Conservation (phyloP, 768 basidiomycete genomes). For the Amanita pseudoporphyria region DNA sequence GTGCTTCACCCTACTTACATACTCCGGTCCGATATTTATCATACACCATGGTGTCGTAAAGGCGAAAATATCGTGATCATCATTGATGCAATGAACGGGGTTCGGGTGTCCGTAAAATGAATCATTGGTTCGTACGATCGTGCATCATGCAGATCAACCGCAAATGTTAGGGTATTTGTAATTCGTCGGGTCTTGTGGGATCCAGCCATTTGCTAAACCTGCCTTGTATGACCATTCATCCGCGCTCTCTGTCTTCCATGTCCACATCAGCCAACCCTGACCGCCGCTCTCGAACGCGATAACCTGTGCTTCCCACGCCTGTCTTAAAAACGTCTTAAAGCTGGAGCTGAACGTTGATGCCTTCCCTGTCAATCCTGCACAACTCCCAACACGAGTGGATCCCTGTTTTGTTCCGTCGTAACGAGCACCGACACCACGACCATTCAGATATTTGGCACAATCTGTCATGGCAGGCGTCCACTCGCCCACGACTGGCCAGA, state of each 20-base stretch:
- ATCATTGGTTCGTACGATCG: not conserved
- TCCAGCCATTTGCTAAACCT: slow-evolving; percentile 76
- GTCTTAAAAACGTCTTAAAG: slow-evolving; percentile 76
- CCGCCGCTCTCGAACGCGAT: slow-evolving; percentile 61
- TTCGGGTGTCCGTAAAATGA: not conserved
- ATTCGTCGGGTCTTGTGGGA: slow-evolving; percentile 49
- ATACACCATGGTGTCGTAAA: not conserved
- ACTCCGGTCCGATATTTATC: not conserved
- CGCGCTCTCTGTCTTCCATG: slow-evolving; percentile 75
- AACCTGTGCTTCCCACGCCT: slow-evolving; percentile 81
- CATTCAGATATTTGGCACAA: slow-evolving; percentile 78
- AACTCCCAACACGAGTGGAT: slow-evolving; percentile 63
- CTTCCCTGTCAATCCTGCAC: slow-evolving; percentile 63
- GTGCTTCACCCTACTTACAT: too few species aligned
- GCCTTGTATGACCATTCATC: slow-evolving; percentile 90
- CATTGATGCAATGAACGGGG: not conserved
- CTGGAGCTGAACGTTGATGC: slow-evolving; percentile 61
- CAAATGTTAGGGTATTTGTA: slow-evolving; percentile 58
- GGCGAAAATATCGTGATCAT: not conserved
- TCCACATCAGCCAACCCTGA: slow-evolving; percentile 73
- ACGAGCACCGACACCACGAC: slow-evolving; percentile 60
- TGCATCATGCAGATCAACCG: slow-evolving; percentile 18
- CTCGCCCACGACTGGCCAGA: slow-evolving; percentile 85
- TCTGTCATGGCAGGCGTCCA: slow-evolving; percentile 76
- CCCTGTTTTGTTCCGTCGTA: slow-evolving; percentile 59